Conservation (phyloP, 2,329 filamentous ascomycete genomes). For the Aspergillus fumigatiaffinis region DNA sequence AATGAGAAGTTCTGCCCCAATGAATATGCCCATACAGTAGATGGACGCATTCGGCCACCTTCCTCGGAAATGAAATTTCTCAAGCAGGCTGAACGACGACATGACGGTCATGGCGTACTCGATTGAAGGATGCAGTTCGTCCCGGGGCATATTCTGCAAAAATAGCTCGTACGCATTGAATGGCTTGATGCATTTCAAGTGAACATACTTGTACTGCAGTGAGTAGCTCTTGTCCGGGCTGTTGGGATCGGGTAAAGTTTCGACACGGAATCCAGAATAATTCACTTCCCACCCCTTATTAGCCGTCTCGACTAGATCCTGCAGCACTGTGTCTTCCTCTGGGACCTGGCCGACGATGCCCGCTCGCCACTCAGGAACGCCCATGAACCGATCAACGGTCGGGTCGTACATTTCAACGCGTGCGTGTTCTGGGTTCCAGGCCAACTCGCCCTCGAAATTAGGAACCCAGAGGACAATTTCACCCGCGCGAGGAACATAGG, state of each 20-base stretch:
- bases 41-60: constrained; percentile 53
- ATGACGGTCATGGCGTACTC: constrained; percentile 51
- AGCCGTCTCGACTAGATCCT: constrained; percentile 45
- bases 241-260: constrained; percentile 53
- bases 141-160: constrained; percentile 37
- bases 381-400: constrained; percentile 29
- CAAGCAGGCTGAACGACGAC: constrained; percentile 51
- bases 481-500: constrained; percentile 52
- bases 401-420: constrained; percentile 33
- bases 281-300: constrained; percentile 42
- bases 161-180: constrained; percentile 53
- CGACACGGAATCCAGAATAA: constrained; percentile 54
- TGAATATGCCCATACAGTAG: constrained; percentile 51
- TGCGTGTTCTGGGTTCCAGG: constrained; percentile 28
- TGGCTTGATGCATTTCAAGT: constrained; percentile 52
- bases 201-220: constrained; percentile 54
- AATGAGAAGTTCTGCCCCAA: constrained; percentile 54
- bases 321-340: constrained; percentile 37
- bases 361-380: constrained; percentile 51
- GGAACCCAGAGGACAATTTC: constrained; percentile 55
- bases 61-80: constrained; percentile 51
- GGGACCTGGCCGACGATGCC: constrained; percentile 54
- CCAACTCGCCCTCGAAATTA: constrained; percentile 34
- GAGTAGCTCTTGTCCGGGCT: constrained; percentile 49
- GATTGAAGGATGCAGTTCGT: constrained; percentile 52